Base-by-base conservation (phyloP, 129 eudicot species). In the Flaveria ramosissima region DNA sequence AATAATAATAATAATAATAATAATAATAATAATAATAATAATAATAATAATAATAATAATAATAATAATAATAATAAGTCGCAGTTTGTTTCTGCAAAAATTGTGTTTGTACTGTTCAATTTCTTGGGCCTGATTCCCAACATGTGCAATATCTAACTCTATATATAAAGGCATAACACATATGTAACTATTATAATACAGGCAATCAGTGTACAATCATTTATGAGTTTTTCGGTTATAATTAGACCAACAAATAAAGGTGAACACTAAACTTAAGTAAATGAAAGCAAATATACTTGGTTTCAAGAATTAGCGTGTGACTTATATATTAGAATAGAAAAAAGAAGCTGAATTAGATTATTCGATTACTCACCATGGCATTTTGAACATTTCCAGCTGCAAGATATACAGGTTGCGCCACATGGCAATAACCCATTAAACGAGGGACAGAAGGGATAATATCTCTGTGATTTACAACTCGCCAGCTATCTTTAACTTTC, bases 361-460 rank as follows among this genome's bases (percentile, higher is more conserved):
- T 47, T 19, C 23, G 47, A 65, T 21, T 51, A 79, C 91, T 62
- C 57, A 91, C 98, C 84, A 63, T 27, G 43, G 88, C 73, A 79
- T 77, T 86, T 69, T 78, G 56, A 32, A 79, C 84, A 83, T 87
- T 85, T 84, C 92, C 85, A 21, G 96, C 83, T 45, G 93, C 90
- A 57, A 94, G 86, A 89, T 89, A 94, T 76, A 94, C 81, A 73
- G 99, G 99, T 30, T 94, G 97, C 70, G 99, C 99, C 23, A 94
- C 99, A 80, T 94, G 99, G 83, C 97, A 94, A 78, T 94, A 94
- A 77, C 99, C 99, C 99, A 94, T 94, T 80, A 94, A 81, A 75
- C 99, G 97, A 51, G 99, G 99, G 56, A 94, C 92, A 46, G 99
- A 89, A 71, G 99, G 99, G 84, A 94, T 94, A 71, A 94, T 94